Evolutionary conservation across 768 basidiomycete species (phyloP).

Genomic region (Butyriboletus loyo): DNA sequence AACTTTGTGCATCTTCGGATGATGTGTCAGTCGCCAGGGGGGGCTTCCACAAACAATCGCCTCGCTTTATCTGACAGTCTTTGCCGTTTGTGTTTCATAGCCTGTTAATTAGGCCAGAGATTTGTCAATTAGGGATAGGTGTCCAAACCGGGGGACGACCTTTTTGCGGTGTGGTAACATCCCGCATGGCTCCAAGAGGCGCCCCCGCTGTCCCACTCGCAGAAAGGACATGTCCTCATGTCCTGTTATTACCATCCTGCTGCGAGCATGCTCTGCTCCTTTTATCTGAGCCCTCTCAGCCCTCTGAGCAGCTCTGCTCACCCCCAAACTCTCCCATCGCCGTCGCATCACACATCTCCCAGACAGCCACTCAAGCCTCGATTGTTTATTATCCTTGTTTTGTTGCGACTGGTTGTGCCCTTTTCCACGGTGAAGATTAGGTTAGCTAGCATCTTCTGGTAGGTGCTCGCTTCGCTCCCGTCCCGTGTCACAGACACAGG

Average conservation of each 20-base stretch:
- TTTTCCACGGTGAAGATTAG: constrained; percentile 33
- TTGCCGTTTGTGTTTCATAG: constrained; percentile 30
- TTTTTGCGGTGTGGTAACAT: constrained; percentile 24
- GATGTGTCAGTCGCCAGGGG: constrained; percentile 24
- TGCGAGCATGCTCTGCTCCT: constrained; percentile 24
- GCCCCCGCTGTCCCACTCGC: constrained; percentile 19
- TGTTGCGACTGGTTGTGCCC: constrained; percentile 9
- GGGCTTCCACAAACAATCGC: constrained; percentile 16
- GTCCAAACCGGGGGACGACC: constrained; percentile 27
- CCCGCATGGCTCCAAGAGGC: constrained; percentile 19
- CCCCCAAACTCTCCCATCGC: constrained; percentile 9
- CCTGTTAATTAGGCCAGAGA: constrained; percentile 27
- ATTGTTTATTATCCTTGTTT: constrained; percentile 10
- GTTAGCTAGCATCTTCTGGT: constrained; percentile 18
- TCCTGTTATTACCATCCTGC: constrained; percentile 19
- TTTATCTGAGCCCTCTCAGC: constrained; percentile 29
- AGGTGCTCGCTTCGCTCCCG: constrained; percentile 12
- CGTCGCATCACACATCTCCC: neutral
- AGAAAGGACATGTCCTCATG: constrained; percentile 29
- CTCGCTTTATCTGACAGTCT: constrained; percentile 21
- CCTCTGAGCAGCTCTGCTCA: constrained; percentile 1
- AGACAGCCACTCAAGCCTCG: neutral
- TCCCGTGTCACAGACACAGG: constrained; percentile 11
- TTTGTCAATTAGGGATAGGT: constrained; percentile 29
- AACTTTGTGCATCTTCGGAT: constrained; percentile 18